These are phyloP conservation scores for Echium plantagineum DNA, from an alignment of 257 asterid genomes.

Conservation along the genomic window DNA sequence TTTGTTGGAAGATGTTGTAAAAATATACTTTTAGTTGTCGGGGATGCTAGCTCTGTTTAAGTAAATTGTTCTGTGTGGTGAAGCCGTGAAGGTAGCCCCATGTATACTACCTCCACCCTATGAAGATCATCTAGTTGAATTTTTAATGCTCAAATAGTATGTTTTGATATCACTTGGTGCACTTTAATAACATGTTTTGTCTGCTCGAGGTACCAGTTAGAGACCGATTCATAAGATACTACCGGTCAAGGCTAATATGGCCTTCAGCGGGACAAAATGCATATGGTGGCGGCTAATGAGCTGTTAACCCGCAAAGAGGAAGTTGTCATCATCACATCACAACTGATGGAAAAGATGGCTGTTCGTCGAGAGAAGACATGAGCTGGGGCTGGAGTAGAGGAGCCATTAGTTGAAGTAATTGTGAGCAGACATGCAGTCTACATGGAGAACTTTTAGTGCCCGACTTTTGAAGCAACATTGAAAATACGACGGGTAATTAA, in stretches of 20 bases:
- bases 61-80: too few relatives aligned
- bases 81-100: too few relatives aligned
- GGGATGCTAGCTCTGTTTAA: too few relatives aligned
- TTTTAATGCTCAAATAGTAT: too few relatives aligned
- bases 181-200: neutral
- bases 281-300: slow-evolving; percentile 90
- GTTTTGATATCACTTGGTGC: neutral
- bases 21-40: too few relatives aligned
- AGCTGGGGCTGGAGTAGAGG: slow-evolving; percentile 80
- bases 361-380: too few relatives aligned
- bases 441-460: slow-evolving; percentile 13
- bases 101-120: too few relatives aligned
- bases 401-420: slow-evolving; percentile 49
- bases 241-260: slow-evolving; percentile 62
- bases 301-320: slow-evolving; percentile 82
- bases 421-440: slow-evolving; percentile 55
- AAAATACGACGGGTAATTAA: too few relatives aligned
- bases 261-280: slow-evolving; percentile 58
- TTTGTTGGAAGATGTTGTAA: too few relatives aligned
- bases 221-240: slow-evolving; percentile 80
- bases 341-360: slow-evolving; percentile 33
- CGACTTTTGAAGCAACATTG: too few relatives aligned
- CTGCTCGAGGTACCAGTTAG: slow-evolving; percentile 34
- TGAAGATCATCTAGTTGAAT: too few relatives aligned
- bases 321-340: slow-evolving; percentile 62